A percentile compares a stretch with the other conserved stretches of the same genome.
Conservation (phyloP, 2,329 filamentous ascomycete species). For the Trichophaea hybrida region DNA sequence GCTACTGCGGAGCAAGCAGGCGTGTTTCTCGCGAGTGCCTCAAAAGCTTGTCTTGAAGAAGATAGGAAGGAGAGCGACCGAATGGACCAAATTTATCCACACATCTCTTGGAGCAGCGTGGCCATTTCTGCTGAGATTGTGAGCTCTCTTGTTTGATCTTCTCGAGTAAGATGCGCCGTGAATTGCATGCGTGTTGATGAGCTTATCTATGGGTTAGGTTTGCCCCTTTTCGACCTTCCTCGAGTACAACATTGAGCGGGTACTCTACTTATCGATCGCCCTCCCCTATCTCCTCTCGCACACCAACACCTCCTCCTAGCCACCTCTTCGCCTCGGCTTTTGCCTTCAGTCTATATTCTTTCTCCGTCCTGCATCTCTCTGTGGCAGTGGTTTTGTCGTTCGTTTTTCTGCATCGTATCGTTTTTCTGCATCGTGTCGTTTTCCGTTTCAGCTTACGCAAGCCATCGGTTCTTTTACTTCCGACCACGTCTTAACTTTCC, state of each 20-base stretch:
- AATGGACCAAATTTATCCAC: no score
- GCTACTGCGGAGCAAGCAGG: no score
- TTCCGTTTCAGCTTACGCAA: background rate
- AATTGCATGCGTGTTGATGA: no score
- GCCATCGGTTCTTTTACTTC: background rate
- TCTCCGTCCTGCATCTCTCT: background rate
- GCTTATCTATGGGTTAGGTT: no score
- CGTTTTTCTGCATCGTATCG: background rate
- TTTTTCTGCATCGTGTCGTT: background rate
- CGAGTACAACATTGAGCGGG: no score
- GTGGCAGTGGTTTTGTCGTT: constrained; percentile 1
- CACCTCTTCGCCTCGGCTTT: background rate
- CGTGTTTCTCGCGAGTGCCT: background rate
- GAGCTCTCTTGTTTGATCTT: no score
- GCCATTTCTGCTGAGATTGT: no score
- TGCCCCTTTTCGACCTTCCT: background rate
- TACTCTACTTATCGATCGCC: background rate
- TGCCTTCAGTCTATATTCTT: background rate
- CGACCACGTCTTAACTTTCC: no score
- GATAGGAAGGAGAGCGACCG: no score
- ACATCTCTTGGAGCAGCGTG: no score
- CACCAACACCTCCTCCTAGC: background rate
- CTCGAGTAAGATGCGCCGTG: no score
- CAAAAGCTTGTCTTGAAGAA: no score
- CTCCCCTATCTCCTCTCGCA: background rate